phyloP scores from a whole-genome alignment of 805 yeast species.

The Kluyveromyces nonfermentans region DNA sequence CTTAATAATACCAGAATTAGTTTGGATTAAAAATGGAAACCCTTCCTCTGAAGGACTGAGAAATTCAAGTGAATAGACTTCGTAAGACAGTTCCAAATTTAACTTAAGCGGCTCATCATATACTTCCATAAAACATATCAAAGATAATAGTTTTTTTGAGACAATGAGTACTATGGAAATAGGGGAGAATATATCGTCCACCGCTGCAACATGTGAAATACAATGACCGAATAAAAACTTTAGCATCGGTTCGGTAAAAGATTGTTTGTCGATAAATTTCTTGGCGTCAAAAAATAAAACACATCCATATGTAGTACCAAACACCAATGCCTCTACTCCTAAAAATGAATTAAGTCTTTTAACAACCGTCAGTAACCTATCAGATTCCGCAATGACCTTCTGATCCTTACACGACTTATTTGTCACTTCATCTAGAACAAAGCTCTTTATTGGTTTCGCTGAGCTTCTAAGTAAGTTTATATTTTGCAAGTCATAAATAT shows the following conservation, averaged over 20 bases:
- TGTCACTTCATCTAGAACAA: not conserved
- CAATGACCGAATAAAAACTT: not conserved
- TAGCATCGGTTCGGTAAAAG: not conserved
- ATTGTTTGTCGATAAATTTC: no score
- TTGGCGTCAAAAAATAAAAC: not conserved
- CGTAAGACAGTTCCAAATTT: not conserved
- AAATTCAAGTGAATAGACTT: not conserved
- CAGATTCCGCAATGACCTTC: not conserved
- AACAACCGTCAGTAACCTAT: not conserved
- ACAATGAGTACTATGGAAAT: not conserved
- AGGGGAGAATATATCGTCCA: not conserved
- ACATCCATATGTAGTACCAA: not conserved
- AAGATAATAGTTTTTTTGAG: not conserved
- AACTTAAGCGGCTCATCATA: not conserved
- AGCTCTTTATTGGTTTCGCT: not conserved
- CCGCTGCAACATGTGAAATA: not conserved
- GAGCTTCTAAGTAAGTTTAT: not conserved
- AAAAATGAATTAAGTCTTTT: not conserved
- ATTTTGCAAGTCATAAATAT: constrained; percentile 1
- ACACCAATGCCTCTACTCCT: not conserved
- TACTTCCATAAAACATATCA: not conserved
- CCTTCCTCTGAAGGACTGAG: not conserved
- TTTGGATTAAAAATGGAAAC: not conserved
- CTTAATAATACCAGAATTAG: not conserved
- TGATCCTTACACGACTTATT: not conserved